Conservation (phyloP, 208 protist genomes). For the Wallacemonas rigidus region DNA sequence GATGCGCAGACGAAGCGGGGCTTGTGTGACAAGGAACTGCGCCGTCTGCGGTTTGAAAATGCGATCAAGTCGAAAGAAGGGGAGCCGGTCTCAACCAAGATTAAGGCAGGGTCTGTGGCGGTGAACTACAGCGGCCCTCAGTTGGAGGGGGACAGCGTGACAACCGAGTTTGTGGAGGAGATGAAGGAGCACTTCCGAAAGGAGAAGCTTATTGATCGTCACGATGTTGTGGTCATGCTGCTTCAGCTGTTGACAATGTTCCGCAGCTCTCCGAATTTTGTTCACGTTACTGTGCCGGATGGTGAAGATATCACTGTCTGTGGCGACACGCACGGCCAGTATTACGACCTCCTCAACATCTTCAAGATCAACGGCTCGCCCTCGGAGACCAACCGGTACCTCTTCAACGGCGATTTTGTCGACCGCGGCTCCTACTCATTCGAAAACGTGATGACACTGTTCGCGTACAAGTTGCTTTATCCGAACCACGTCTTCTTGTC, state of each 20-base stretch:
- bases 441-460: constrained; percentile 95
- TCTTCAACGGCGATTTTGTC: constrained; percentile 97
- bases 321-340: constrained; percentile 99
- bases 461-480: constrained; percentile 97
- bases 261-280: constrained; percentile 85
- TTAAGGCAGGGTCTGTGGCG: constrained; percentile 72
- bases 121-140: constrained; percentile 73
- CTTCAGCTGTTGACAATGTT: constrained; percentile 80
- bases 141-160: constrained; percentile 72
- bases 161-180: constrained; percentile 75
- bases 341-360: constrained; percentile 97
- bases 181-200: constrained; percentile 78
- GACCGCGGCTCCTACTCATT: constrained; percentile 97
- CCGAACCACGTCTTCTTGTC: constrained; percentile 95
- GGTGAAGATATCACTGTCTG: constrained; percentile 95
- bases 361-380: constrained; percentile 93
- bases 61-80: constrained; percentile 92
- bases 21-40: constrained; percentile 93
- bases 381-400: constrained; percentile 91
- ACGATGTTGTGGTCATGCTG: constrained; percentile 87
- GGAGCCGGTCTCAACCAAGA: constrained; percentile 65
- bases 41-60: constrained; percentile 92
- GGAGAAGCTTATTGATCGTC: constrained; percentile 86
- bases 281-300: constrained; percentile 84
- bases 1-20: constrained; percentile 93